Conservation (phyloP, 306 rosid species). For the Lablab purpureus region DNA sequence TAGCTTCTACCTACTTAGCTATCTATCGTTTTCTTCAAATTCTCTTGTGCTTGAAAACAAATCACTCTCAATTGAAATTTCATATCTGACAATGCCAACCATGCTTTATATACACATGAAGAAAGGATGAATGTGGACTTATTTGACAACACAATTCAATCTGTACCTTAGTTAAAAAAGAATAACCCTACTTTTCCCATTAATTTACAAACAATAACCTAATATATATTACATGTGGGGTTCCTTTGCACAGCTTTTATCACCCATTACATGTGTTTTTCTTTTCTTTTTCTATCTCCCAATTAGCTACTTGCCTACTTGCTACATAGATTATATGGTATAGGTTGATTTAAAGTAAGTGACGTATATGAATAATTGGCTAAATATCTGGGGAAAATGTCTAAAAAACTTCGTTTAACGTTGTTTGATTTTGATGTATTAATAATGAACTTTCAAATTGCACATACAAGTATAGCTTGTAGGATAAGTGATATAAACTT, state of each 20-base stretch:
- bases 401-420: neutral
- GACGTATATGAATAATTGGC: neutral
- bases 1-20: neutral
- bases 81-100: slow-evolving; percentile 20
- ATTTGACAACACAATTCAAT: slow-evolving; percentile 50
- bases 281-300: neutral
- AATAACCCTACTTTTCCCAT: slow-evolving; percentile 49
- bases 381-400: neutral
- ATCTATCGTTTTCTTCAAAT: slow-evolving; percentile 22
- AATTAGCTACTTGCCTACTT: slow-evolving; percentile 2
- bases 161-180: neutral
- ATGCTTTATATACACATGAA: slow-evolving; percentile 49
- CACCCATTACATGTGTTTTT: neutral
- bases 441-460: neutral
- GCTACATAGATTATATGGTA: neutral
- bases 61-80: slow-evolving; percentile 16
- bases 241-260: slow-evolving; percentile 6
- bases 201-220: slow-evolving; percentile 49
- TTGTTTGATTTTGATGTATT: neutral
- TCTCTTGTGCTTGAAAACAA: slow-evolving; percentile 8
- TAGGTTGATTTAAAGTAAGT: slow-evolving; percentile 2
- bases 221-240: slow-evolving; percentile 38
- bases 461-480: neutral
- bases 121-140: slow-evolving; percentile 62
- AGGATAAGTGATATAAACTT: too few species aligned